Base-by-base conservation (phyloP, 2,329 filamentous ascomycete species). In the Magnaporthiopsis incrustans region DNA sequence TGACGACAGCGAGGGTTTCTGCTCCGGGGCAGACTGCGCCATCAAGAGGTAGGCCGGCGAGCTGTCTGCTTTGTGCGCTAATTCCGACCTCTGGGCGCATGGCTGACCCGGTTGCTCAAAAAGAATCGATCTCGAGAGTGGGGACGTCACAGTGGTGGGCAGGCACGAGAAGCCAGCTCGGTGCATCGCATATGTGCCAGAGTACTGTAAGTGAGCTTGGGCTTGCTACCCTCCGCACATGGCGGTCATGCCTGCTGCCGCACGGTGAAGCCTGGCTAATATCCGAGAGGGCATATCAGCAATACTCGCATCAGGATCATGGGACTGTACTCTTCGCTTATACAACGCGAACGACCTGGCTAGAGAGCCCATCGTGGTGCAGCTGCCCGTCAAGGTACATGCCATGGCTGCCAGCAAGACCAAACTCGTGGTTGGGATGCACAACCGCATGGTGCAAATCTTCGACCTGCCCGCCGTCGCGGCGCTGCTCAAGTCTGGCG, bases 361-460 rank as follows among this genome's bases (percentile, higher is more conserved):
- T 32, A 80, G 80, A 68, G 70, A 76, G 35, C 86, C 86, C n/a
- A 83, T 89, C 59, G 83, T 80, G 59, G 82, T 97, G 64, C 77
- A 82, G 3, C 87, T 97, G 27, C 91, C 90, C 0, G 89, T 88
- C 33, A 99, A 97, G 76, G 92, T 92, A 1, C 96, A 97, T 76
- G 93, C 93, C 15, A 81, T 98, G 60, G 90, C 92, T 50, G 81
- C 89, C 61, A 92, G 83, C 71, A 82, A 84, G 3, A 83, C 90
- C 62, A 97, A 96, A 75, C 83, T 97, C 11, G 92, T 99, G 57
- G 91, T 99, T 65, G 93, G 93, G 69, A 98, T 99, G 95, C 91
- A 93, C 2, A 91, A 90, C 64, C 90, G 95, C 64, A 86, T 93
- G n/a, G 87, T 97, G 66, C 88, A 95, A 79, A 97, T 99, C 75